Evolutionary conservation across 768 basidiomycete species (phyloP).

Genomic region (Mycena polygramma): DNA sequence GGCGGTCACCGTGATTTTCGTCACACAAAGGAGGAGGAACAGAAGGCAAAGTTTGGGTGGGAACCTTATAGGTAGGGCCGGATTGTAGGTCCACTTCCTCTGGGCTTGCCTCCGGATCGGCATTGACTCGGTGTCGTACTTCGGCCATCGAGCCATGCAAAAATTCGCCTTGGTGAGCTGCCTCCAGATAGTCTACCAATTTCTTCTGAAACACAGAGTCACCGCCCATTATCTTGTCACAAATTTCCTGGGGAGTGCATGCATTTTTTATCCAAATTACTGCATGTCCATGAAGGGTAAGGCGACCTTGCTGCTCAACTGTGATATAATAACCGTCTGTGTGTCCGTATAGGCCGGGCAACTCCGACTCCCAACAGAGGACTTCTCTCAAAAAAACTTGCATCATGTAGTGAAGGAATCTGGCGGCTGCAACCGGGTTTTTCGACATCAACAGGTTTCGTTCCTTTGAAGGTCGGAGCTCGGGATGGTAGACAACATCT

Average conservation of each 20-base stretch:
- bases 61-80: conserved; percentile 33
- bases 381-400: conserved; percentile 45
- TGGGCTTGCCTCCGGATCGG: conserved; percentile 1
- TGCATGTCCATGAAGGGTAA: conserved; percentile 54
- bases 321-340: conserved; percentile 48
- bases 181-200: conserved; percentile 49
- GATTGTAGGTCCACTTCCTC: neutral
- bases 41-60: conserved; percentile 42
- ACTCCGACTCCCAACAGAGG: conserved; percentile 32
- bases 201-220: conserved; percentile 42
- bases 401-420: conserved; percentile 50
- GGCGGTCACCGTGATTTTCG: neutral
- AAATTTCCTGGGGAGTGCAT: conserved; percentile 50
- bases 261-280: conserved; percentile 51
- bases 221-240: conserved; percentile 42
- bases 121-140: conserved; percentile 12
- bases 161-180: conserved; percentile 49
- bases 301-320: conserved; percentile 52
- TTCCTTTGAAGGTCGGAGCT: neutral
- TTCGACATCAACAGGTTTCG: neutral
- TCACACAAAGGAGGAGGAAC: conserved; percentile 38
- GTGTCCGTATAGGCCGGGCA: conserved; percentile 44
- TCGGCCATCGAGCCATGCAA: conserved; percentile 34
- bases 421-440: conserved; percentile 48
- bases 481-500: neutral